Conservation (phyloP, 2,329 filamentous ascomycete genomes). For the Blumeriella jaapii region DNA sequence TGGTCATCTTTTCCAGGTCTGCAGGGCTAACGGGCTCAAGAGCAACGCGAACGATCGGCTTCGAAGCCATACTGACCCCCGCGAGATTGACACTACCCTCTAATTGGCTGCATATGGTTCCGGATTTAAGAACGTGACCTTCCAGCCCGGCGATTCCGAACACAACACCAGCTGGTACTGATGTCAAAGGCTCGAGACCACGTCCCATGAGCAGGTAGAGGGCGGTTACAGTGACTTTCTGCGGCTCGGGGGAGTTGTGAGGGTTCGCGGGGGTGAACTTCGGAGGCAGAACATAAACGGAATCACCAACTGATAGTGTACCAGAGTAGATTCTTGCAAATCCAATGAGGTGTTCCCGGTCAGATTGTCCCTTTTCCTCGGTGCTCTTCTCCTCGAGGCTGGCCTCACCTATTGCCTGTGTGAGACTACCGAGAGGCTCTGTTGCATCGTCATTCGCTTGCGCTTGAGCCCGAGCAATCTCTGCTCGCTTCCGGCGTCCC, state of each 20-base stretch:
- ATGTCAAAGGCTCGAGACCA: constrained; percentile 67
- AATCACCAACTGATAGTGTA: constrained; percentile 77
- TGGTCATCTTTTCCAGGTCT: constrained; percentile 91
- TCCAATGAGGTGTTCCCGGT: constrained; percentile 82
- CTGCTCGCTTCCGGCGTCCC: constrained; percentile 77
- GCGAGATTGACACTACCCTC: constrained; percentile 85
- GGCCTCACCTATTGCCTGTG: constrained; percentile 47
- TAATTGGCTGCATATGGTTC: constrained; percentile 79
- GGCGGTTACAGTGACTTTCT: constrained; percentile 74
- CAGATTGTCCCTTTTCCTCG: constrained; percentile 48
- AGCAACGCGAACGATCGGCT: constrained; percentile 90
- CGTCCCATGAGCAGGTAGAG: constrained; percentile 95
- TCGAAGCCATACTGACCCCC: constrained; percentile 66
- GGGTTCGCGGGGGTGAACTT: constrained; percentile 82
- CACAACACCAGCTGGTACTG: constrained; percentile 85
- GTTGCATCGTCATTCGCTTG: constrained; percentile 18
- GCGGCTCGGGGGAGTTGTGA: constrained; percentile 58
- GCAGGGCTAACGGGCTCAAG: constrained; percentile 86
- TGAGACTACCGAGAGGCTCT: constrained; percentile 33
- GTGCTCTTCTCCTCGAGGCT: constrained; percentile 43
- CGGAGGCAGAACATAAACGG: constrained; percentile 80
- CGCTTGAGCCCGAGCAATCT: constrained; percentile 71
- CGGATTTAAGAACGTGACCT: constrained; percentile 89
- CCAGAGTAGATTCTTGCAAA: constrained; percentile 93
- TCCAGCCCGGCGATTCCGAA: constrained; percentile 92